Evolutionary conservation across 164 flowering plant genomes (phyloP).

Genomic region (Umbilicus rupestris): DNA sequence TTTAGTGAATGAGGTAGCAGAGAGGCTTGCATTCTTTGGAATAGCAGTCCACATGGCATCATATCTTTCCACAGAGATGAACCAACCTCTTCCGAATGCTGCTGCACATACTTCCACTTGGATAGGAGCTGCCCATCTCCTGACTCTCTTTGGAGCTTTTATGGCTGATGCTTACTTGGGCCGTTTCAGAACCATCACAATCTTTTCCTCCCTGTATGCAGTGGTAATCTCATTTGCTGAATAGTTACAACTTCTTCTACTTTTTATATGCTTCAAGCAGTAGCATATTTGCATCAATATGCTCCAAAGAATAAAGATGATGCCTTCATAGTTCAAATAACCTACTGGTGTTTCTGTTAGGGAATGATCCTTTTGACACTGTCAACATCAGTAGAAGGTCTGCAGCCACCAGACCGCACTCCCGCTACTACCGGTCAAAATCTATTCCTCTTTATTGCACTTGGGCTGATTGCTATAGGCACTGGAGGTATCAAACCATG

Average conservation of each 20-base stretch:
- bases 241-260: too few relatives aligned
- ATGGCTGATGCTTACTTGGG: background rate
- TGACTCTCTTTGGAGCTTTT: background rate
- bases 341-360: background rate
- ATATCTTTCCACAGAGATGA: background rate
- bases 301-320: too few relatives aligned
- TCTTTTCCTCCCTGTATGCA: background rate
- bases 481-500: slow-evolving; percentile 61
- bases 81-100: slow-evolving; percentile 1
- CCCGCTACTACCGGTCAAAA: slow-evolving; percentile 33
- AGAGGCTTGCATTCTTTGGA: slow-evolving; percentile 1
- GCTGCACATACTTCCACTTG: slow-evolving; percentile 4
- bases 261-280: too few relatives aligned
- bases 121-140: slow-evolving; percentile 4
- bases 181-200: background rate
- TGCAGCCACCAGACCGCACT: slow-evolving; percentile 16
- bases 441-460: slow-evolving; percentile 32
- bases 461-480: slow-evolving; percentile 55
- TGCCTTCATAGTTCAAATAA: background rate
- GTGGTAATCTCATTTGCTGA: too few relatives aligned
- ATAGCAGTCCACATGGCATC: slow-evolving; percentile 3
- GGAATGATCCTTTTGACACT: slow-evolving; percentile 1
- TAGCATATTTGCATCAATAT: too few relatives aligned
- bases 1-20: background rate
- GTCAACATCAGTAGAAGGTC: slow-evolving; percentile 1